These are phyloP conservation scores for Leccinum holopus DNA, from an alignment of 1,284 basidiomycete genomes.

Conservation along the genomic window DNA sequence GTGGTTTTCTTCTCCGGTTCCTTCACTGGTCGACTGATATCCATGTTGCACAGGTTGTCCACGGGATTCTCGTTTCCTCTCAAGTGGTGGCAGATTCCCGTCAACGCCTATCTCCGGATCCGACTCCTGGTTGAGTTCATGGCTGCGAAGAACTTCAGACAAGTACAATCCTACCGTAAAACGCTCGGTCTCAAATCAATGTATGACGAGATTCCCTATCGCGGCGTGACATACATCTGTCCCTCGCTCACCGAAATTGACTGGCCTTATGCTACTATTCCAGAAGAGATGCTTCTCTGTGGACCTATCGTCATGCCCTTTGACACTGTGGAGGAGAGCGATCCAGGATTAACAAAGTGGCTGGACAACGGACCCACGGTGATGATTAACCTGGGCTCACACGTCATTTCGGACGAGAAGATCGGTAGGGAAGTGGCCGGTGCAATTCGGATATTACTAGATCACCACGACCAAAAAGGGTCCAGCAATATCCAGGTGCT, in stretches of 20 bases:
- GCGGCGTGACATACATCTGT: constrained; percentile 6
- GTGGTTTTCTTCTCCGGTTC: neutral
- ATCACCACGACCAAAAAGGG: neutral
- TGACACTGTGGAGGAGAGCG: constrained; percentile 12
- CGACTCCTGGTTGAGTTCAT: neutral
- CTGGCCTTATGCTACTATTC: neutral
- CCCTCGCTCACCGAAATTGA: constrained; percentile 8
- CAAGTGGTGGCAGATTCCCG: constrained; percentile 12
- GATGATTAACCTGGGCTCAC: constrained; percentile 8
- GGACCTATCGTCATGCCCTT: constrained; percentile 16
- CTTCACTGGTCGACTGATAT: neutral
- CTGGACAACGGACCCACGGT: constrained; percentile 14
- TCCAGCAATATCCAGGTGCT: constrained; percentile 1
- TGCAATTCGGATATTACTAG: constrained; percentile 10
- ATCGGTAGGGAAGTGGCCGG: constrained; percentile 1
- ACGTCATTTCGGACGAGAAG: neutral
- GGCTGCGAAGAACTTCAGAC: neutral
- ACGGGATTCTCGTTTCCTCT: constrained; percentile 12
- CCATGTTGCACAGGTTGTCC: neutral
- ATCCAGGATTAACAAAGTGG: constrained; percentile 10
- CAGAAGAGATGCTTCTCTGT: constrained; percentile 1
- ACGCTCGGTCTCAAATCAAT: neutral
- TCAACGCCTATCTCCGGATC: constrained; percentile 9
- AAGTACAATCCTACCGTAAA: neutral
- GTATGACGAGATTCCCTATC: neutral